A percentile compares a stretch with the other conserved stretches of the same genome.
Conservation (phyloP, 2,329 filamentous ascomycete genomes). For the Basipetospora sp. region DNA sequence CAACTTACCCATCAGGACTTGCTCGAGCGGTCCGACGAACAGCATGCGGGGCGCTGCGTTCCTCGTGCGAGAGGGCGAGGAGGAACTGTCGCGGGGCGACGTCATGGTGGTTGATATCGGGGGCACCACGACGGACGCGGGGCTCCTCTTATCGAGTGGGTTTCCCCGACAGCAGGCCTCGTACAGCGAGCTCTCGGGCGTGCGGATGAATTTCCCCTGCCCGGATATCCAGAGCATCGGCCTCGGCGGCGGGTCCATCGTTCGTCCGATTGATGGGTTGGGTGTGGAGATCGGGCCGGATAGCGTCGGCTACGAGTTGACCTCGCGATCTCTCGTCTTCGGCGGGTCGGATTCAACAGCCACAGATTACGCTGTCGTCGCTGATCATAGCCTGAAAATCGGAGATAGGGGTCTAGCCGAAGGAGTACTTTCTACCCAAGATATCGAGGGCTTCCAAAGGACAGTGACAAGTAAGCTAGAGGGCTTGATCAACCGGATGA, state of each 20-base stretch:
- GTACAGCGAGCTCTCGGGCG: slow-evolving; percentile 46
- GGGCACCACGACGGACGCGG: slow-evolving; percentile 51
- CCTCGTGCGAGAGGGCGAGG: slow-evolving; percentile 25
- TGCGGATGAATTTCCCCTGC: slow-evolving; percentile 45
- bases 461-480: slow-evolving; percentile 37
- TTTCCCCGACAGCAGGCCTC: slow-evolving; percentile 49
- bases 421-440: slow-evolving; percentile 13
- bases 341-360: slow-evolving; percentile 41
- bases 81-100: too few relatives aligned
- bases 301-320: slow-evolving; percentile 44
- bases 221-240: slow-evolving; percentile 46
- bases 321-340: slow-evolving; percentile 39
- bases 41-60: slow-evolving; percentile 50
- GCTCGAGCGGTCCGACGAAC: slow-evolving; percentile 49
- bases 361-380: slow-evolving; percentile 36
- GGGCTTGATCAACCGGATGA: slow-evolving; percentile 44
- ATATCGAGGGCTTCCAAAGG: slow-evolving; percentile 23
- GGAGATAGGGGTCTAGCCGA: slow-evolving; percentile 18
- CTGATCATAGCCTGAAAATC: slow-evolving; percentile 2
- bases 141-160: slow-evolving; percentile 43
- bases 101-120: slow-evolving; percentile 52
- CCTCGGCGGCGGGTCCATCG: slow-evolving; percentile 42
- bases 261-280: slow-evolving; percentile 25
- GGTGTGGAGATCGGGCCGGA: slow-evolving; percentile 40
- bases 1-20: slow-evolving; percentile 43